These are phyloP conservation scores for Pseudoturritis turrita DNA, from an alignment of 345 rosid species.

Conservation along the genomic window DNA sequence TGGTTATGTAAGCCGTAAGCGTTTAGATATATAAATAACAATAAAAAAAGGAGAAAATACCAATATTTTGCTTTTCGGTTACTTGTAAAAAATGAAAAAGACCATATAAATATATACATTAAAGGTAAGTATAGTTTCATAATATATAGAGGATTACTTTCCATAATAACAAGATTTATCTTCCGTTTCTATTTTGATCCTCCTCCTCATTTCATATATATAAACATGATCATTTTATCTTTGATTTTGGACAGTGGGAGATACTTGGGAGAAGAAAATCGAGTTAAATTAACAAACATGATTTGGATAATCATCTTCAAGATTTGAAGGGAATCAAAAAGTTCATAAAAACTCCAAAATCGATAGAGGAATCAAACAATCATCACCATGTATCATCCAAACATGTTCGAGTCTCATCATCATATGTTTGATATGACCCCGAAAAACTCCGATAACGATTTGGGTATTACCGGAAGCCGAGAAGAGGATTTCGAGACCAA, in stretches of 20 bases:
- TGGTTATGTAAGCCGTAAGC: slow-evolving; percentile 2
- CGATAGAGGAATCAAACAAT: not conserved
- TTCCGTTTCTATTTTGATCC: slow-evolving; percentile 25
- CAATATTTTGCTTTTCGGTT: slow-evolving; percentile 27
- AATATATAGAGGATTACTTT: slow-evolving; percentile 17
- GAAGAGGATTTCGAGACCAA: slow-evolving; percentile 80
- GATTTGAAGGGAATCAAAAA: slow-evolving; percentile 20
- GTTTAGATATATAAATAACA: slow-evolving; percentile 11
- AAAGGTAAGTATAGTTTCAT: slow-evolving; percentile 22
- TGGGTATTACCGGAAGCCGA: slow-evolving; percentile 40
- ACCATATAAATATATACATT: slow-evolving; percentile 3
- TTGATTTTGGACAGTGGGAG: slow-evolving; percentile 28
- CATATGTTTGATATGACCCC: slow-evolving; percentile 63
- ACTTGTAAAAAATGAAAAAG: slow-evolving; percentile 19
- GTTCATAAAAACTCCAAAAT: not conserved
- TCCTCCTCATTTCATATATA: slow-evolving; percentile 12
- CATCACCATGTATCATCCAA: slow-evolving; percentile 60
- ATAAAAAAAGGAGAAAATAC: slow-evolving; percentile 5
- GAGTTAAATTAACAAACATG: slow-evolving; percentile 20
- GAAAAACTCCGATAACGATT: slow-evolving; percentile 52
- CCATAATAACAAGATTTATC: slow-evolving; percentile 23
- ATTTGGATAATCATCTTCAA: slow-evolving; percentile 24
- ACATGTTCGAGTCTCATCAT: slow-evolving; percentile 65
- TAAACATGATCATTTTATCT: slow-evolving; percentile 23
- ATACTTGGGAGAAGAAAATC: slow-evolving; percentile 17